Base-by-base conservation (phyloP, 345 rosid genomes). In the Clarkia xantiana region DNA sequence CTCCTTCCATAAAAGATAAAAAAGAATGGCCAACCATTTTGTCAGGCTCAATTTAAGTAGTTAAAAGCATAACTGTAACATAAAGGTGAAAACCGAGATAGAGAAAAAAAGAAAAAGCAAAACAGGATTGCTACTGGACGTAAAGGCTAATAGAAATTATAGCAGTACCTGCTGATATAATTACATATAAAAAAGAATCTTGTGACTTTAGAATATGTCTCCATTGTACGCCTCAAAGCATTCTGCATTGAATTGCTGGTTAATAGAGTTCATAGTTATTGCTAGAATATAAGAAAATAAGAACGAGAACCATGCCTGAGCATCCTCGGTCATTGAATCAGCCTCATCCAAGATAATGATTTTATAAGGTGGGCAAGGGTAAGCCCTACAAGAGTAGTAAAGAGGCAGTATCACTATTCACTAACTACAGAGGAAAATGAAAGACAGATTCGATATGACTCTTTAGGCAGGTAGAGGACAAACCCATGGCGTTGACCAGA, bases 321-420 rank as follows among this genome's bases (percentile, higher is more conserved):
- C 96, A 74, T 91, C 99, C 78, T 91, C 94, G 2, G 95, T 87
- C 95, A 91, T 91, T 34, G 99, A 91, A 78, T 86, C 98, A 52
- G 98, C 94, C 71, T 91, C 94, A 23, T 91, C 96, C 41, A 91
- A 71, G 56, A 91, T 80, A 67, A 87, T 87, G 44, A 91, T 84
- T 76, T 91, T 82, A 66, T 58, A 87, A 0, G 96, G 84, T 14
- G 95, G 98, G 63, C 94, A 86, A 52, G 96, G 98, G 57, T 86
- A 84, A 60, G 70, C 80, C 40, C 98, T 91, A 71, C 44, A 67
- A 9, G 18, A 12, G 12, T 39, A 46, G 15, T 66, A 55, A 34
- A 39, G 16, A 41, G 14, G 54, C 54, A 45, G 29, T 17, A 52
- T 12, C n/a, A 53, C 44, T 53, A 49, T 22, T 41, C 20, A 14